Conservation (phyloP, 257 asterid genomes). For the Dorcoceras hygrometricum region DNA sequence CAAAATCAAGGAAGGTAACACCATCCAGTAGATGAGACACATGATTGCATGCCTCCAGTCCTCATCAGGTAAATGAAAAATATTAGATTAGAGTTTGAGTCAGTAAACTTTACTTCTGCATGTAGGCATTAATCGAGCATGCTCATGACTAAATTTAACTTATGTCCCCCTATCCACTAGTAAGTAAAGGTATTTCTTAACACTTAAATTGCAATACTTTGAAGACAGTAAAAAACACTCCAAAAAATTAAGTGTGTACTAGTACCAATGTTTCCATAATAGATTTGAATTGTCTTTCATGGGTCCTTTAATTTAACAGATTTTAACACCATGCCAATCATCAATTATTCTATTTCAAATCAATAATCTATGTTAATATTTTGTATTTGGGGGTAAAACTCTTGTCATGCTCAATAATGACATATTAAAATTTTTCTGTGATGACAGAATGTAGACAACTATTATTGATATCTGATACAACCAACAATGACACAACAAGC, state of each 20-base stretch:
- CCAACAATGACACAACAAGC: background rate
- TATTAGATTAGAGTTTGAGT: background rate
- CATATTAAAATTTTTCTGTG: no score
- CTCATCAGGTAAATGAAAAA: conserved; percentile 7
- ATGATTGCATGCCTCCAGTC: background rate
- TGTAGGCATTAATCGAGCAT: background rate
- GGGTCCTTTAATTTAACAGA: background rate
- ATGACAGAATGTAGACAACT: no score
- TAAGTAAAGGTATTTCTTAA: background rate
- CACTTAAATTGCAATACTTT: background rate
- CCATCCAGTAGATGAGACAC: background rate
- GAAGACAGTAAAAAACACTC: background rate
- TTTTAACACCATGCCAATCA: no score
- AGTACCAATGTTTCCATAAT: no score
- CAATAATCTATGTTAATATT: background rate
- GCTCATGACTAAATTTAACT: background rate
- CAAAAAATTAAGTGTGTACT: no score
- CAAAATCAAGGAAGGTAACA: background rate
- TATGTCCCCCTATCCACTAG: background rate
- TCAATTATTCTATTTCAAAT: background rate
- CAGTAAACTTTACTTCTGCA: background rate
- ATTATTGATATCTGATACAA: background rate
- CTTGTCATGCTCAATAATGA: background rate
- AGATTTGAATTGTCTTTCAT: background rate
- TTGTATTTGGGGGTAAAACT: background rate